A percentile compares a stretch with the other conserved stretches of the same genome.
These are phyloP conservation scores for Thalassiosira livingstoniorum DNA, from an alignment of 352 stramenopile species.

Conservation along the genomic window DNA sequence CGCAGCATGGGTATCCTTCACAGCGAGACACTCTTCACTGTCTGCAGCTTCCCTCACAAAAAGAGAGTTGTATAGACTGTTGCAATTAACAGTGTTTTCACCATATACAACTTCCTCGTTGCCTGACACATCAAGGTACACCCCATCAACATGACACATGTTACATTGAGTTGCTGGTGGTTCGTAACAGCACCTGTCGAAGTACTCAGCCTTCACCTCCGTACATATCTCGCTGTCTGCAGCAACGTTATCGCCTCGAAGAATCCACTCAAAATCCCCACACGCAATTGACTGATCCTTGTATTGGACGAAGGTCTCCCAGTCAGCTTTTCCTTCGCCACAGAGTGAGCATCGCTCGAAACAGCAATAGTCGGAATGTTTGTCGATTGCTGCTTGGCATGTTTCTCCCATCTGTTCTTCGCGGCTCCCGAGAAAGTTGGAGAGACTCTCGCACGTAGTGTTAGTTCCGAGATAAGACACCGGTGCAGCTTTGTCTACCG, in stretches of 20 bases:
- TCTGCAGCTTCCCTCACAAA: constrained; percentile 61
- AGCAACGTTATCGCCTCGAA: constrained; percentile 47
- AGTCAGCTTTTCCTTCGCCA: constrained; percentile 64
- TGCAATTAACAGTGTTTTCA: constrained; percentile 50
- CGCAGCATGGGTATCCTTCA: constrained; percentile 50
- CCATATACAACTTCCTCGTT: constrained; percentile 49
- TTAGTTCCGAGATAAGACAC: constrained; percentile 64
- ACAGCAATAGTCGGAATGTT: constrained; percentile 61
- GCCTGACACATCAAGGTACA: constrained; percentile 61
- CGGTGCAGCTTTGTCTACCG: constrained; percentile 46
- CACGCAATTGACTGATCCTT: constrained; percentile 60
- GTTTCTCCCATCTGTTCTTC: constrained; percentile 60
- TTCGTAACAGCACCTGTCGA: constrained; percentile 62
- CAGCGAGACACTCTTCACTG: constrained; percentile 56
- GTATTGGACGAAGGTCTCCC: constrained; percentile 67
- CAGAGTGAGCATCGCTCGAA: constrained; percentile 66
- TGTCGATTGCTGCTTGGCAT: constrained; percentile 40
- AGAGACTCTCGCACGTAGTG: constrained; percentile 65
- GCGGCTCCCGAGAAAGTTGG: constrained; percentile 65
- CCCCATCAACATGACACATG: constrained; percentile 53
- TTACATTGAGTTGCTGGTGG: constrained; percentile 62
- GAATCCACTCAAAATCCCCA: constrained; percentile 71
- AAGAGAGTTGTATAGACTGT: constrained; percentile 67
- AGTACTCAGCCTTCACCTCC: constrained; percentile 62
- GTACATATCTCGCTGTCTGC: constrained; percentile 54